These are phyloP conservation scores for Naganishia albida DNA, from an alignment of 1,284 basidiomycete species.

Conservation along the genomic window DNA sequence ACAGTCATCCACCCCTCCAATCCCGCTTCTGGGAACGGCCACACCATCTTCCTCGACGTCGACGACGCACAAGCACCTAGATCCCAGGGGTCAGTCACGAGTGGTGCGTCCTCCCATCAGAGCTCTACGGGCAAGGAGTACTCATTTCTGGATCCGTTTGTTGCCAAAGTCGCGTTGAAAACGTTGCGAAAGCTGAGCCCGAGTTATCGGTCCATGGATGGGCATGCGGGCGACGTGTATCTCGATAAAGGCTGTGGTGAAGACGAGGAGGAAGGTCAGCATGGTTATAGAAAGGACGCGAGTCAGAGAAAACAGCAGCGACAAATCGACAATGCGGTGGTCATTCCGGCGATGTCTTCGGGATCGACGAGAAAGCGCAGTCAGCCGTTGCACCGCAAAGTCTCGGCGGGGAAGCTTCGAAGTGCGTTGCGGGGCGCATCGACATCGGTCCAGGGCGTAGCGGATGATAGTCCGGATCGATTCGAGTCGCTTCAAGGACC, in stretches of 20 bases:
- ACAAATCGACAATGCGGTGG: slow-evolving; percentile 1
- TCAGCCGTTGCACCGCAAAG: slow-evolving; percentile 10
- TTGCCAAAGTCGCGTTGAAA: slow-evolving; percentile 21
- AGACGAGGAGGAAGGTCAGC: background rate
- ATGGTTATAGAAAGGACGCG: slow-evolving; percentile 3
- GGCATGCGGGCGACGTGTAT: slow-evolving; percentile 4
- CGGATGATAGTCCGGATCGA: background rate
- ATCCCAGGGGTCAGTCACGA: background rate
- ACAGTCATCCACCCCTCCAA: background rate
- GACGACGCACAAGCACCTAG: background rate
- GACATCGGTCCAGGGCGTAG: background rate
- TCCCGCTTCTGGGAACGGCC: background rate
- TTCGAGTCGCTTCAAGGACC: background rate
- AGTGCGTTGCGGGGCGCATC: background rate
- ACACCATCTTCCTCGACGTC: background rate
- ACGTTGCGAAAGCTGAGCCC: slow-evolving; percentile 8
- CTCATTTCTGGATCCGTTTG: slow-evolving; percentile 20
- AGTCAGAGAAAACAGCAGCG: slow-evolving; percentile 6
- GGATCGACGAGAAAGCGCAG: background rate
- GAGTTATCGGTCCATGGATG: slow-evolving; percentile 5
- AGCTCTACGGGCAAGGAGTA: slow-evolving; percentile 27
- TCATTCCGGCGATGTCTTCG: slow-evolving; percentile 9
- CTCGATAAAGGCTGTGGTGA: background rate
- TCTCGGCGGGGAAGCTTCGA: slow-evolving; percentile 4
- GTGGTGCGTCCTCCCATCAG: background rate